These are phyloP conservation scores for Saccharomycopsis sp. DNA, from an alignment of 805 yeast genomes.

Conservation along the genomic window DNA sequence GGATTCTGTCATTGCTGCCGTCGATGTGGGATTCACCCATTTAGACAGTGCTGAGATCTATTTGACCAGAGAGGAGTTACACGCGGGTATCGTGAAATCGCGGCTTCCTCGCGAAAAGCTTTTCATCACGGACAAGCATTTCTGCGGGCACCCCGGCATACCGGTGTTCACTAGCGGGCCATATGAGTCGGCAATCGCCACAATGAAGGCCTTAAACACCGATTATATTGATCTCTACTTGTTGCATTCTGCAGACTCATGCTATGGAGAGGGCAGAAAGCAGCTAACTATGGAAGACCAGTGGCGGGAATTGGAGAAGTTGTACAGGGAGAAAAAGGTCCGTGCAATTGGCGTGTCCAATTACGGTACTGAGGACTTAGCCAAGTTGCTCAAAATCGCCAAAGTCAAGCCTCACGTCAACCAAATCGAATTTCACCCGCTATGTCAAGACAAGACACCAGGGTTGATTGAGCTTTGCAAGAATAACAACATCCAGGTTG, in stretches of 20 bases:
- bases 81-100: slow-evolving; percentile 37
- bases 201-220: slow-evolving; percentile 34
- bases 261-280: slow-evolving; percentile 27
- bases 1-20: slow-evolving; percentile 28
- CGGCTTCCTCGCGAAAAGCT: slow-evolving; percentile 38
- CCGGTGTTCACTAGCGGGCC: slow-evolving; percentile 31
- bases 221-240: slow-evolving; percentile 49
- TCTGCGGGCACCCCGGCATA: slow-evolving; percentile 27
- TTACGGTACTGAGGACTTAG: slow-evolving; percentile 40
- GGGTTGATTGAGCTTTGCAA: slow-evolving; percentile 46
- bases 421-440: slow-evolving; percentile 62
- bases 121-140: slow-evolving; percentile 50
- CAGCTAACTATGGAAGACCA: slow-evolving; percentile 36
- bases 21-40: slow-evolving; percentile 43
- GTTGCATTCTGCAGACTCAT: slow-evolving; percentile 40
- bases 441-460: slow-evolving; percentile 61
- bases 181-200: slow-evolving; percentile 33
- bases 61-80: slow-evolving; percentile 46
- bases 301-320: slow-evolving; percentile 44
- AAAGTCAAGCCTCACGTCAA: slow-evolving; percentile 46
- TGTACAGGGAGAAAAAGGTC: slow-evolving; percentile 47
- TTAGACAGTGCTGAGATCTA: slow-evolving; percentile 55
- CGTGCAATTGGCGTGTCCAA: slow-evolving; percentile 59
- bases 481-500: slow-evolving; percentile 44
- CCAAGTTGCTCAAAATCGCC: slow-evolving; percentile 33